These are phyloP conservation scores for Amorphotheca resinae DNA, from an alignment of 495 filamentous ascomycete species.

Conservation along the genomic window DNA sequence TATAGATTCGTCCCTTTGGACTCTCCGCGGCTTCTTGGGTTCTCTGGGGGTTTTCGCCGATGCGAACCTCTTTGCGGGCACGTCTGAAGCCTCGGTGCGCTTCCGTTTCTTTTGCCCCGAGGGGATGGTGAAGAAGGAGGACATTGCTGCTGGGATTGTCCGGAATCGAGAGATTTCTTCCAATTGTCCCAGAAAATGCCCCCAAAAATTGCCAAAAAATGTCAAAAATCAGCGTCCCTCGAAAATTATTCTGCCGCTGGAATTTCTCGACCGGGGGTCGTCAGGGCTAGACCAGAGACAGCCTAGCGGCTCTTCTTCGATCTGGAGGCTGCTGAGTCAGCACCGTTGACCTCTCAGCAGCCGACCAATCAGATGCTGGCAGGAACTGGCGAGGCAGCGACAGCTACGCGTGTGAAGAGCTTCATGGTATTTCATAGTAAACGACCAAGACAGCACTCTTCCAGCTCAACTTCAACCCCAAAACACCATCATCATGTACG, in stretches of 20 bases:
- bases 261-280: not conserved
- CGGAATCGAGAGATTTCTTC: too few relatives aligned
- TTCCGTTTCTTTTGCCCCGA: constrained; percentile 73
- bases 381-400: constrained; percentile 7
- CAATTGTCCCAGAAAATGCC: too few relatives aligned
- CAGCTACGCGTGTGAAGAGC: constrained; percentile 9
- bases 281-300: not conserved
- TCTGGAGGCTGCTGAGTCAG: too few relatives aligned
- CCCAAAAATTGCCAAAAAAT: too few relatives aligned
- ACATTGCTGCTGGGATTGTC: constrained; percentile 36
- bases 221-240: not conserved
- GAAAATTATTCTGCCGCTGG: constrained; percentile 13
- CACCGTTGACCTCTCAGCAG: too few relatives aligned
- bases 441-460: not conserved
- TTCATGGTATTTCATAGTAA: not conserved
- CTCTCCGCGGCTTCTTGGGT: constrained; percentile 24
- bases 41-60: constrained; percentile 19
- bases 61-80: constrained; percentile 32
- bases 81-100: constrained; percentile 30
- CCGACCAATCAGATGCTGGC: too few relatives aligned
- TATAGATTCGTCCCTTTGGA: constrained; percentile 53
- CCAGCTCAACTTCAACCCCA: constrained; percentile 7
- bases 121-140: constrained; percentile 76
- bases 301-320: not conserved
- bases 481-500: constrained; percentile 18